Base-by-base conservation (phyloP, 805 yeast genomes). In the Limtongia smithiae region DNA sequence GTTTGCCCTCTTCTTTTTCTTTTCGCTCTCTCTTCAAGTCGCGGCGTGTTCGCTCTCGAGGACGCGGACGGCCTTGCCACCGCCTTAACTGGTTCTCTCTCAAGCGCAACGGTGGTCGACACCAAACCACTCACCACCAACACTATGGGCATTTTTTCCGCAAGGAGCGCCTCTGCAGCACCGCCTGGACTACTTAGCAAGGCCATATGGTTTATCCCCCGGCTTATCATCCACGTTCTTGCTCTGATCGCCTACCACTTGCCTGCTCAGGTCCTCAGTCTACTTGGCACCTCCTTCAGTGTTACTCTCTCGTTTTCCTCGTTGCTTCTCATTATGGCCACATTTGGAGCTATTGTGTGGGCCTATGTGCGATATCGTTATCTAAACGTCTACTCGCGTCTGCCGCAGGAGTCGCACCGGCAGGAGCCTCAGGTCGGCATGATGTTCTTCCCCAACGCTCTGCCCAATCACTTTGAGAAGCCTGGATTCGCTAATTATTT, bases 401-500 rank as follows among this genome's bases (percentile, higher is more conserved):
- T 71, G 50, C 77, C 79, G 27, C 70, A 68, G 55, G 77, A 75
- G 48, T 64, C 74, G 12, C 65, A 69, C 46, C 58, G 74, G 35
- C 71, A 70, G 39, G 74, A 71, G 44, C 74, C 79, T 3, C 64
- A 70, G 44, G 55, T 73, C 54, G 76, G 81, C 59, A 64, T 79
- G 57, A 68, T 78, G 66, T 55, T 75, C 45, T 71, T 73, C 57
- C 51, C 50, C 9, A 28, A 45, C 2, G 39, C 30, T 12, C 28
- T 46, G 18, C 37, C 43, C 5, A 58, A 54, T 18, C 66, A 65
- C 20, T 68, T 64, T 37, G 70, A 68, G 37, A 71, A 78, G 39
- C 65, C 76, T 6, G 70, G 76, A 4, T 68, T 78, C 38, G 69
- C 83, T 1, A 82, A 85, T 40, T 90, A 88, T 62, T 70, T 91